Conservation (phyloP, 768 basidiomycete genomes). For the Suillus lakei region DNA sequence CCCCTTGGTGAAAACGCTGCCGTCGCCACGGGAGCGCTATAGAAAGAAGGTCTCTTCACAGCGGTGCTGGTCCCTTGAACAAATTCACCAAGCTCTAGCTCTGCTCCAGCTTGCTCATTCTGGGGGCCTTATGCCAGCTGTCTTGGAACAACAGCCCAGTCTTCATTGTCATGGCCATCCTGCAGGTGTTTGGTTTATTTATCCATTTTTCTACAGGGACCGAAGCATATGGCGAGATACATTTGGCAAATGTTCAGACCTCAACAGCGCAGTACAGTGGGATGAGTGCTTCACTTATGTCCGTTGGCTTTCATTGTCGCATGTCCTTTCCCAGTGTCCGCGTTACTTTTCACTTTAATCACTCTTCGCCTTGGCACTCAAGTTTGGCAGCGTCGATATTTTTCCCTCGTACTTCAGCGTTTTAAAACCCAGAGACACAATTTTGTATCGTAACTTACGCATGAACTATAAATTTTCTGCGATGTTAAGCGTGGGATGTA, state of each 20-base stretch:
- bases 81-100: conserved; percentile 6
- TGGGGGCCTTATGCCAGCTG: conserved; percentile 5
- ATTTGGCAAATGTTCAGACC: conserved; percentile 19
- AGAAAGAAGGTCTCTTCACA: conserved; percentile 18
- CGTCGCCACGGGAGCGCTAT: conserved; percentile 50
- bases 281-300: conserved; percentile 15
- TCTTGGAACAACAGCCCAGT: conserved; percentile 18
- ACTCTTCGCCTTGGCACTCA: conserved; percentile 1
- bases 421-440: conserved; percentile 24
- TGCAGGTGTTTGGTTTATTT: conserved; percentile 34
- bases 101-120: conserved; percentile 9
- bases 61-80: conserved; percentile 13
- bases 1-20: conserved; percentile 66
- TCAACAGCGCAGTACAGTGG: conserved; percentile 16
- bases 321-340: conserved; percentile 14
- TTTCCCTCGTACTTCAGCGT: conserved; percentile 23
- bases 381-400: conserved; percentile 10
- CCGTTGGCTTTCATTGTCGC: conserved; percentile 24
- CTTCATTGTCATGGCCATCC: conserved; percentile 19
- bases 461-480: conserved; percentile 38
- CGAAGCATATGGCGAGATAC: conserved; percentile 26
- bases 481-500: background rate
- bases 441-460: conserved; percentile 37
- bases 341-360: conserved; percentile 9
- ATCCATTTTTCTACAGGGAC: conserved; percentile 36